Base-by-base conservation (phyloP, 2,329 filamentous ascomycete species). In the Myriosclerotinia curreyana region DNA sequence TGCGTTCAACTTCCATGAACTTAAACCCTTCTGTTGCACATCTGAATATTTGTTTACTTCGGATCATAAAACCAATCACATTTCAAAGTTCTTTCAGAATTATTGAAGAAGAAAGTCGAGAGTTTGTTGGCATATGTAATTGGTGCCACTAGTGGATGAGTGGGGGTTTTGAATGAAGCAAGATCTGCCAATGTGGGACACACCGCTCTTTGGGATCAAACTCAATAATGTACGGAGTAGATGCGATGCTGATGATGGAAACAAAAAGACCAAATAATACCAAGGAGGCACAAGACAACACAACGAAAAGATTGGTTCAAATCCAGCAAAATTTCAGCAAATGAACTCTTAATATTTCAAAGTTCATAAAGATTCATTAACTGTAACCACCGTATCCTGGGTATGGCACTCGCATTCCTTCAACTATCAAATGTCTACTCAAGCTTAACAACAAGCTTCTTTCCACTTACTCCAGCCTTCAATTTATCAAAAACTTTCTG, bases 381-480 rank as follows among this genome's bases (percentile, higher is more conserved):
- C 25, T 12, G 12, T 28, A 15, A 38, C 36, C 9, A 2, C 38
- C 15, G 6, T 20, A 31, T 40, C 15, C 22, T 6, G 5, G 12
- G 22, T 25, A 48, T 42, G 17, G 14, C 14, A 42, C 42, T 46
- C 6, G 42, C 42, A 46, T 17, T n/a, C 2, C 42, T 8, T 20
- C 17, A 3, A n/a, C 42, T n/a, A 46, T 9, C 7, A 9, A n/a
- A 20, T 1, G n/a, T 7, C 15, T 51, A 67, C 4, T 65, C 56
- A 11, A 64, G 34, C 34, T 64, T 60, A 4, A 69, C 60, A 20
- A 69, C 58, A n/a, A 70, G n/a, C 40, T 68, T 69, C 64, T 54
- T 69, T 15, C 61, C 67, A 62, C 68, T 70, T 15, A 69, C 66
- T 6, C 68, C 69, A 15, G 60, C 61, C 42, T 66, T 67, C 46